A percentile compares a stretch with the other conserved stretches of the same genome.
Conservation (phyloP, 2,329 filamentous ascomycete species). For the Endocalyx cinctus region DNA sequence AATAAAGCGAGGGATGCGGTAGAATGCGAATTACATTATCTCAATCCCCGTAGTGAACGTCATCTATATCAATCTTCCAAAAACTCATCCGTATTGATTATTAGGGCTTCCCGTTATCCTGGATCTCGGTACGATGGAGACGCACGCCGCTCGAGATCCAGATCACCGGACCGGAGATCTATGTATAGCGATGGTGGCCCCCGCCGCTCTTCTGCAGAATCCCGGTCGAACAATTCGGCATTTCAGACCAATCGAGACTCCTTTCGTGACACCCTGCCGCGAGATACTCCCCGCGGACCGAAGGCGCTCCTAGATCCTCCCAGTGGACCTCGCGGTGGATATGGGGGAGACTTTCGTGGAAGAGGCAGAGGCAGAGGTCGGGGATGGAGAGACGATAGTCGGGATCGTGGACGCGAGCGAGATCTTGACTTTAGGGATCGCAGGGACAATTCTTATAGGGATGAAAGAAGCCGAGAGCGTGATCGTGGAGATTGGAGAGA, state of each 20-base stretch:
- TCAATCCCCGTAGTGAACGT: too few relatives aligned
- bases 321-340: constrained; percentile 63
- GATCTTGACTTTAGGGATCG: constrained; percentile 56
- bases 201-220: constrained; percentile 60
- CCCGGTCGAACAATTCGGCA: constrained; percentile 50
- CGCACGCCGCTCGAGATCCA: constrained; percentile 57
- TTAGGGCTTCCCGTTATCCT: constrained; percentile 50
- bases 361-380: constrained; percentile 53
- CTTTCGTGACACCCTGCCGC: constrained; percentile 51
- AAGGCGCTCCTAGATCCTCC: constrained; percentile 70
- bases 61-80: too few relatives aligned
- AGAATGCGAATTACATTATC: too few relatives aligned
- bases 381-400: constrained; percentile 58
- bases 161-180: constrained; percentile 57
- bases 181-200: constrained; percentile 62
- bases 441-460: constrained; percentile 47
- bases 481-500: constrained; percentile 47
- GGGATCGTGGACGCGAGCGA: constrained; percentile 56
- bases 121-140: constrained; percentile 59
- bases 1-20: too few relatives aligned
- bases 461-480: constrained; percentile 56
- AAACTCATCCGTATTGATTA: constrained; percentile 19
- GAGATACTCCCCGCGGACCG: constrained; percentile 76
- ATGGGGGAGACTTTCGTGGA: constrained; percentile 60
- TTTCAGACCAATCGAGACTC: constrained; percentile 57